Conservation (phyloP, 2,329 filamentous ascomycete species). For the Ophiosphaerella korrae region DNA sequence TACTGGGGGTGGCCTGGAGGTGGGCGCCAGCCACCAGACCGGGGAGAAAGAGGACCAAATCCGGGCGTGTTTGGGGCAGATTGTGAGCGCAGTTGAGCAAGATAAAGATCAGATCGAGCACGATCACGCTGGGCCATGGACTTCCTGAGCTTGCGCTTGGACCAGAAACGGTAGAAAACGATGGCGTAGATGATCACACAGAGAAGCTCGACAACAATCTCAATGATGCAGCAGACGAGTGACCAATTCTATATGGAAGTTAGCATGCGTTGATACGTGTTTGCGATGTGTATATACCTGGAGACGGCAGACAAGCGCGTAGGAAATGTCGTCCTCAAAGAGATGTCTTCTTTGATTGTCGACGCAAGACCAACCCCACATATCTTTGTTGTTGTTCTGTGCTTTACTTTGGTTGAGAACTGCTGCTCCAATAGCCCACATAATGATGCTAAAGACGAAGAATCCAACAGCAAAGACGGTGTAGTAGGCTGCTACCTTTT, state of each 20-base stretch:
- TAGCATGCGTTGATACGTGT: slow-evolving; percentile 10
- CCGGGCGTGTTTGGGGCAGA: slow-evolving; percentile 95
- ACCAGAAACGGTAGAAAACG: slow-evolving; percentile 97
- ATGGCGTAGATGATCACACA: slow-evolving; percentile 91
- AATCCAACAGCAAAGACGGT: slow-evolving; percentile 90
- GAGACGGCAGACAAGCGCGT: slow-evolving; percentile 88
- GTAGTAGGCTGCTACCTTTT: slow-evolving; percentile 95
- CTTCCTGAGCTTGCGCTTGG: slow-evolving; percentile 92
- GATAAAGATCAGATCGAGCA: slow-evolving; percentile 92
- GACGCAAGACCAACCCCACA: slow-evolving; percentile 98
- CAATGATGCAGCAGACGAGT: slow-evolving; percentile 95
- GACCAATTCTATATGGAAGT: slow-evolving; percentile 75
- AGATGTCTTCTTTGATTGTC: slow-evolving; percentile 80
- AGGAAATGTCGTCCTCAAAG: slow-evolving; percentile 81
- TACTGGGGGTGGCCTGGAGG: slow-evolving; percentile 51
- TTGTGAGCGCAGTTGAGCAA: slow-evolving; percentile 70
- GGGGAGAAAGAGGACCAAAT: slow-evolving; percentile 70
- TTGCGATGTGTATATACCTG: slow-evolving; percentile 57
- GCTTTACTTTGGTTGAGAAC: slow-evolving; percentile 79
- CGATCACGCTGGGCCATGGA: slow-evolving; percentile 96
- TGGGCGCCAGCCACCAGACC: slow-evolving; percentile 57
- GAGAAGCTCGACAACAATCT: slow-evolving; percentile 89
- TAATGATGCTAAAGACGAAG: slow-evolving; percentile 89
- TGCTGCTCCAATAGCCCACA: slow-evolving; percentile 88
- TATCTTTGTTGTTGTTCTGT: slow-evolving; percentile 77